phyloP scores from a whole-genome alignment of 2,329 filamentous ascomycete species.

The Elsinoe ampelina region DNA sequence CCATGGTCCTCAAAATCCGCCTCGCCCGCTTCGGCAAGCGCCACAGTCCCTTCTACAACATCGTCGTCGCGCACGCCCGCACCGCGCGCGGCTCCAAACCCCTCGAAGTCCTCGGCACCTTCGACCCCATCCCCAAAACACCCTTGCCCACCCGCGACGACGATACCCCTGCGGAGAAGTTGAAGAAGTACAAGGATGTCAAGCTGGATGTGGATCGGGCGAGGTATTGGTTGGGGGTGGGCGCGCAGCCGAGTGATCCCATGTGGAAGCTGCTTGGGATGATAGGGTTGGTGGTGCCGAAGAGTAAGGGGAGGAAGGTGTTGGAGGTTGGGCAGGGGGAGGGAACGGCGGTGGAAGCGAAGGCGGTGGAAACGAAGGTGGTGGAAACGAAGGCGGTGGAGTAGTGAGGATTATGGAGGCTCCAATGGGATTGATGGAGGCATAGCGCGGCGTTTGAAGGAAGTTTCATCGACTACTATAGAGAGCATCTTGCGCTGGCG shows the following conservation, averaged over 20 bases:
- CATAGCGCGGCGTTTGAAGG: constrained; percentile 3
- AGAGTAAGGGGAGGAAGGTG: constrained; percentile 21
- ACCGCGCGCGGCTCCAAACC: constrained; percentile 80
- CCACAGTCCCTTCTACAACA: constrained; percentile 93
- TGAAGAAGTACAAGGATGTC: constrained; percentile 80
- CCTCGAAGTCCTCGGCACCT: constrained; percentile 76
- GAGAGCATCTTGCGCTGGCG: too few relatives aligned
- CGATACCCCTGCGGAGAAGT: constrained; percentile 40
- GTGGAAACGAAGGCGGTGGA: neutral
- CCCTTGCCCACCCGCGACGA: constrained; percentile 18
- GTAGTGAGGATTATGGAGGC: neutral
- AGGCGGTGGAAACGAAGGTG: too few relatives aligned
- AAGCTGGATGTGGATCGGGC: constrained; percentile 72
- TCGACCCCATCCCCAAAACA: constrained; percentile 49
- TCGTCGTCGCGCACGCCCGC: constrained; percentile 85
- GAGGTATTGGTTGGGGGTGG: constrained; percentile 94
- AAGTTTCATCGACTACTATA: neutral
- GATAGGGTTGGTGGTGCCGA: constrained; percentile 40
- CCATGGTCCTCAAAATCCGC: constrained; percentile 84
- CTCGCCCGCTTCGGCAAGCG: constrained; percentile 86
- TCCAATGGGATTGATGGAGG: neutral
- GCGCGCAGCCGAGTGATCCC: constrained; percentile 84
- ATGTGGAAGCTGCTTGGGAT: constrained; percentile 79
- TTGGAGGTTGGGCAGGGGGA: neutral
- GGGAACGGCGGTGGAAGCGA: neutral